Conservation (phyloP, 495 filamentous ascomycete species). For the Sphaerosporella brunnea region DNA sequence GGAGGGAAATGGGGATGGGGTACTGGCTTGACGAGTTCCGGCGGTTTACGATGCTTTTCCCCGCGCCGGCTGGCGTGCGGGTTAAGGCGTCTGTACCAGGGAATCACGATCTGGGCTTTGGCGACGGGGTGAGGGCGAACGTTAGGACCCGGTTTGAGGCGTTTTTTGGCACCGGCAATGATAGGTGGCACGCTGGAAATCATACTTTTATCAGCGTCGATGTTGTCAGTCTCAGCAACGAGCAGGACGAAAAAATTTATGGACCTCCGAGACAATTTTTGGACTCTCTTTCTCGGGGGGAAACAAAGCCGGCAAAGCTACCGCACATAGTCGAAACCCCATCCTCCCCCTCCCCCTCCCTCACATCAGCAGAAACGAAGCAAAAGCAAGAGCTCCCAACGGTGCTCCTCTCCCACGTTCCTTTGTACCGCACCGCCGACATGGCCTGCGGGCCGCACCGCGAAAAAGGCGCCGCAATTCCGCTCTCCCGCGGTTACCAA, state of each 20-base stretch:
- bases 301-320: conserved; percentile 18
- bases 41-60: conserved; percentile 64
- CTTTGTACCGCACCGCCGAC: conserved; percentile 59
- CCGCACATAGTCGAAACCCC: background rate
- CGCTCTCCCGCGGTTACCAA: conserved; percentile 62
- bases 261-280: conserved; percentile 62
- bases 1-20: conserved; percentile 52
- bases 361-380: no score
- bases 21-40: conserved; percentile 74
- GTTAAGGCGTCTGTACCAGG: conserved; percentile 72
- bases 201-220: conserved; percentile 91
- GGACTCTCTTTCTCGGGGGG: conserved; percentile 34
- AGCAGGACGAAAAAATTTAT: conserved; percentile 45
- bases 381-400: conserved; percentile 69
- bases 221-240: conserved; percentile 52
- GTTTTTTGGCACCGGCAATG: conserved; percentile 78
- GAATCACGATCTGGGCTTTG: conserved; percentile 96
- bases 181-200: conserved; percentile 78
- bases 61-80: conserved; percentile 47
- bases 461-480: conserved; percentile 66
- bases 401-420: conserved; percentile 76
- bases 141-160: conserved; percentile 68
- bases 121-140: conserved; percentile 55
- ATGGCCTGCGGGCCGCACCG: conserved; percentile 84
- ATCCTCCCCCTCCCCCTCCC: background rate